A percentile compares a stretch with the other conserved stretches of the same genome.
These are phyloP conservation scores for Fusarium sororula DNA, from an alignment of 2,329 filamentous ascomycete genomes.

Conservation along the genomic window DNA sequence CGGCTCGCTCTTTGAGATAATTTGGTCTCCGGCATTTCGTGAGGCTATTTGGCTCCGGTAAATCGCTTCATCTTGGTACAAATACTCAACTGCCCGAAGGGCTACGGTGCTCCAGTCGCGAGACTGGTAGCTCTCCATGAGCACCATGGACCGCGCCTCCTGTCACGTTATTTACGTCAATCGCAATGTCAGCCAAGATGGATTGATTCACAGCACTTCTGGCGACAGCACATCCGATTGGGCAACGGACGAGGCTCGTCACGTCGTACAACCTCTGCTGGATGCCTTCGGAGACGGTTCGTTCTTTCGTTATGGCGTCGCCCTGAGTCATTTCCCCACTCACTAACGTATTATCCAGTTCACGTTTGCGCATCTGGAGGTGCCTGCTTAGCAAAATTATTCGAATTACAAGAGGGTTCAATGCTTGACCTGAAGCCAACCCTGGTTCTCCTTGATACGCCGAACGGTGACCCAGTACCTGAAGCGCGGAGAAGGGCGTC, in stretches of 20 bases:
- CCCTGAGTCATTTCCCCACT: not conserved
- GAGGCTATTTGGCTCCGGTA: slow-evolving; percentile 15
- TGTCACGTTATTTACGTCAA: slow-evolving; percentile 71
- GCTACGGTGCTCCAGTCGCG: slow-evolving; percentile 67
- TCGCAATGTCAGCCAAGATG: slow-evolving; percentile 59
- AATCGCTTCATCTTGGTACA: slow-evolving; percentile 33
- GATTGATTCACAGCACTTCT: slow-evolving; percentile 49
- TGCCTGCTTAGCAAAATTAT: slow-evolving; percentile 62
- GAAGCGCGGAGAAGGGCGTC: slow-evolving; percentile 47
- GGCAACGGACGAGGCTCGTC: slow-evolving; percentile 53
- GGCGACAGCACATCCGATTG: slow-evolving; percentile 41
- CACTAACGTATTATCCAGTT: slow-evolving; percentile 52
- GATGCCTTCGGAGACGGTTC: slow-evolving; percentile 65
- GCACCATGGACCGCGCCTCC: slow-evolving; percentile 65
- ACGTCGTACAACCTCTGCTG: slow-evolving; percentile 60
- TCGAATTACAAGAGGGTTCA: slow-evolving; percentile 62
- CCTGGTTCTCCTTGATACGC: slow-evolving; percentile 65
- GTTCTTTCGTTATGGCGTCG: slow-evolving; percentile 22
- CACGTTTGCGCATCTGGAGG: slow-evolving; percentile 63
- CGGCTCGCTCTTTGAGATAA: slow-evolving; percentile 4
- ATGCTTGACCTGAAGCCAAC: slow-evolving; percentile 64
- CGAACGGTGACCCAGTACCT: slow-evolving; percentile 58
- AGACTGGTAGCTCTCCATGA: slow-evolving; percentile 67
- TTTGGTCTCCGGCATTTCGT: slow-evolving; percentile 28
- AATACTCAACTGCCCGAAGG: slow-evolving; percentile 47